Evolutionary conservation across 179 eudicot genomes (phyloP).

Genomic region (Actinidia polygama): DNA sequence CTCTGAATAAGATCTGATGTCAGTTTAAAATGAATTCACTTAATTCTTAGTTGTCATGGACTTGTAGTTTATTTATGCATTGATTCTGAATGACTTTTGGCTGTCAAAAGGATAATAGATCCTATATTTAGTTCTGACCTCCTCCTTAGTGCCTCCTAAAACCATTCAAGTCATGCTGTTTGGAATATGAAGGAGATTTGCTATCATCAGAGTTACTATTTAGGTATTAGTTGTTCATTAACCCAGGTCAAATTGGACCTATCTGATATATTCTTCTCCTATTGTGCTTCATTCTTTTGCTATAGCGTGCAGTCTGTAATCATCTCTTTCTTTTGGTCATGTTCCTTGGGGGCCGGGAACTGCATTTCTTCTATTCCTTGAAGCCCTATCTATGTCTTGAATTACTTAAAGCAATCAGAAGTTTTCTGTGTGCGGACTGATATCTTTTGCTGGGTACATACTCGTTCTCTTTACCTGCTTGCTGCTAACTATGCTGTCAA

Average conservation of each 20-base stretch:
- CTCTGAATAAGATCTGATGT: not conserved
- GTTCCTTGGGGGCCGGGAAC: not conserved
- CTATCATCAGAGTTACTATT: not conserved
- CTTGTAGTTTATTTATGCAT: not conserved
- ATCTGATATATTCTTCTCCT: not conserved
- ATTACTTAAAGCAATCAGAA: too few relatives aligned
- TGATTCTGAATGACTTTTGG: not conserved
- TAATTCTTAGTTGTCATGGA: not conserved
- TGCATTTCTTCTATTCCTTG: not conserved
- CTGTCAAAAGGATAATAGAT: not conserved
- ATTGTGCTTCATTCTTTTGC: not conserved
- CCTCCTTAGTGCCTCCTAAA: not conserved
- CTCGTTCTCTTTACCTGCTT: not conserved
- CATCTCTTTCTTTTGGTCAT: not conserved
- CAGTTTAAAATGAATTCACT: not conserved
- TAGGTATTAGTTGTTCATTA: not conserved
- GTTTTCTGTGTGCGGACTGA: too few relatives aligned
- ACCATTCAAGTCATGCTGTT: not conserved
- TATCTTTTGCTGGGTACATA: too few relatives aligned
- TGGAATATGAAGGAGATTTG: not conserved
- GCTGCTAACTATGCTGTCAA: not conserved
- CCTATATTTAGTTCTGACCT: not conserved
- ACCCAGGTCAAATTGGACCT: not conserved
- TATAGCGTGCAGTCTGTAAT: not conserved
- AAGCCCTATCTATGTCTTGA: too few relatives aligned